phyloP scores from a whole-genome alignment of 176 grass and related monocot species.

The Thalia dealbata region DNA sequence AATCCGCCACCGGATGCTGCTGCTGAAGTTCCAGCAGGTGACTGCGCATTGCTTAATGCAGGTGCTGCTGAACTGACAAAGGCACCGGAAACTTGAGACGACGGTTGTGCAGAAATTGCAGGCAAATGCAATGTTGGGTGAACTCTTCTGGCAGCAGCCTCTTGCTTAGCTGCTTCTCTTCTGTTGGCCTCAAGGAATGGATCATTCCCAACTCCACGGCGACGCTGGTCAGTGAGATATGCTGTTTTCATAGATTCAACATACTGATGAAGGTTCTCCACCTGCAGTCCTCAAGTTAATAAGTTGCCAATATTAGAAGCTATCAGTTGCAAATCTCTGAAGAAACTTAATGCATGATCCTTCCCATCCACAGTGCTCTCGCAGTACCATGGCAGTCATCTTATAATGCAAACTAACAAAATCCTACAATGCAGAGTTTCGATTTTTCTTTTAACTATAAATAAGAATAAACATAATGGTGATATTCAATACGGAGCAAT shows the following conservation, averaged over 20 bases:
- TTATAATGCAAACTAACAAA: not conserved
- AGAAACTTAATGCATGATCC: not conserved
- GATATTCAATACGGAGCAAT: not conserved
- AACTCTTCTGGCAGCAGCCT: slow-evolving; percentile 43
- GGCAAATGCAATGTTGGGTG: slow-evolving; percentile 65
- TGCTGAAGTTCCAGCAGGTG: slow-evolving; percentile 31
- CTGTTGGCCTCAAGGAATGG: slow-evolving; percentile 65
- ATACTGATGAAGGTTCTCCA: slow-evolving; percentile 70
- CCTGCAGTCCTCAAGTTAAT: slow-evolving; percentile 34
- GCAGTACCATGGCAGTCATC: not conserved
- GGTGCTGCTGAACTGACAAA: slow-evolving; percentile 8
- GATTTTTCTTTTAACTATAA: not conserved
- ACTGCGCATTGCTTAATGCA: slow-evolving; percentile 25
- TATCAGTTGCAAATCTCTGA: no score
- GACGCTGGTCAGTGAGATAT: slow-evolving; percentile 35
- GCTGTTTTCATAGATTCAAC: slow-evolving; percentile 47
- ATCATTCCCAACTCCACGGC: slow-evolving; percentile 43
- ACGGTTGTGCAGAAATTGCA: slow-evolving; percentile 36
- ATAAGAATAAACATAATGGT: not conserved
- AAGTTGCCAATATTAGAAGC: not conserved
- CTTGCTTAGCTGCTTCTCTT: slow-evolving; percentile 50
- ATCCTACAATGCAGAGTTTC: not conserved
- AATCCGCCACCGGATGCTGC: slow-evolving; percentile 36
- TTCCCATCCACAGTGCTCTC: not conserved
- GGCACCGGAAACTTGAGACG: slow-evolving; percentile 12